Conservation (phyloP, 2,329 filamentous ascomycete genomes). For the Arachnomyces sp. region DNA sequence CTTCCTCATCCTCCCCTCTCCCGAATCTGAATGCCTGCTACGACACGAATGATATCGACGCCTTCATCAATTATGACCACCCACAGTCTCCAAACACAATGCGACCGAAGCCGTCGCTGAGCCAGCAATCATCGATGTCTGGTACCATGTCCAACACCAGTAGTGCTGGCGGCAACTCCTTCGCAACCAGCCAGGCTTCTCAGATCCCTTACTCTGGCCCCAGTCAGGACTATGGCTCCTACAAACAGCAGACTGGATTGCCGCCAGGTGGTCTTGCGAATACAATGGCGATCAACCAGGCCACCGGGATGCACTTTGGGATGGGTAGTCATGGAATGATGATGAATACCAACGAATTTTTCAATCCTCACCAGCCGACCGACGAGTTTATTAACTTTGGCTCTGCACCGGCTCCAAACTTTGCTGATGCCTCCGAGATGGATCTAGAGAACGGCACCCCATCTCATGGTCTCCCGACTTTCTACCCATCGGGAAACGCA, state of each 20-base stretch:
- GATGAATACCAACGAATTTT: conserved; percentile 54
- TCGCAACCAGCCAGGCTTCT: conserved; percentile 30
- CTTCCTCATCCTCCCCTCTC: conserved; percentile 21
- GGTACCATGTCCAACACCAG: conserved; percentile 26
- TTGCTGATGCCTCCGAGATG: conserved; percentile 55
- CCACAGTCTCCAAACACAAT: conserved; percentile 22
- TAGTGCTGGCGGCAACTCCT: conserved; percentile 26
- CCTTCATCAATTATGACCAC: conserved; percentile 41
- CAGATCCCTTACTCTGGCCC: conserved; percentile 64
- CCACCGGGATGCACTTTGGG: conserved; percentile 34
- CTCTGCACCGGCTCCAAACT: conserved; percentile 49
- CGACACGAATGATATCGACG: conserved; percentile 37
- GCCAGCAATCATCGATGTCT: conserved; percentile 30
- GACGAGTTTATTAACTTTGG: conserved; percentile 54
- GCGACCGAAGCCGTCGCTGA: conserved; percentile 29
- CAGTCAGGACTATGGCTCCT: conserved; percentile 90
- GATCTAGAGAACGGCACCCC: conserved; percentile 63
- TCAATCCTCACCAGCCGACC: conserved; percentile 38
- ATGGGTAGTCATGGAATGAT: conserved; percentile 34
- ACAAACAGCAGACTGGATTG: conserved; percentile 91
- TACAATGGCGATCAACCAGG: conserved; percentile 69
- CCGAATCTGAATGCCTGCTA: conserved; percentile 27
- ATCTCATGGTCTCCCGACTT: conserved; percentile 48
- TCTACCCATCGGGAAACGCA: conserved; percentile 27
- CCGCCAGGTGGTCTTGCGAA: conserved; percentile 75